These are phyloP conservation scores for Neonectria magnoliae DNA, from an alignment of 2,329 filamentous ascomycete species.

Conservation along the genomic window DNA sequence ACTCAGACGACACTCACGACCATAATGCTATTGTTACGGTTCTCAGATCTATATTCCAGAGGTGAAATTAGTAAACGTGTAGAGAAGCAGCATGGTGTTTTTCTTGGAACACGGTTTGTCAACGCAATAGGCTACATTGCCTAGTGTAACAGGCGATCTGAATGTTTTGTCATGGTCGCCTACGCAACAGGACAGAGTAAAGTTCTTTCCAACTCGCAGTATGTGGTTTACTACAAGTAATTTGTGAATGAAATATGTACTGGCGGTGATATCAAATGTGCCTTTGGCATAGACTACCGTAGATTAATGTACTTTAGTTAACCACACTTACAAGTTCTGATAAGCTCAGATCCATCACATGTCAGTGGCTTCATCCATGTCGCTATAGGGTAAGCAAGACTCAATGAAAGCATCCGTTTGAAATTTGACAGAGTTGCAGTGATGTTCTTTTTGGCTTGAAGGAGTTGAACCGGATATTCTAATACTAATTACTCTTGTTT, in stretches of 20 bases:
- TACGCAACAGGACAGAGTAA: too few species aligned
- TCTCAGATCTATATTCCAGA: background rate
- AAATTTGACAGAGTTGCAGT: background rate
- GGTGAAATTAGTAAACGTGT: background rate
- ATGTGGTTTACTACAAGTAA: background rate
- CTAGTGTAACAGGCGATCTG: background rate
- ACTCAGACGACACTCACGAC: background rate
- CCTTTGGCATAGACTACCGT: background rate
- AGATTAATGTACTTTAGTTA: background rate
- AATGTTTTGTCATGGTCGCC: too few species aligned
- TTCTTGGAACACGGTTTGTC: background rate
- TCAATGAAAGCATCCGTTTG: background rate
- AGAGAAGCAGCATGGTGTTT: background rate
- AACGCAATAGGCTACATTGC: background rate
- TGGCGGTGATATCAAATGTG: background rate
- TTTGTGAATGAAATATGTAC: background rate
- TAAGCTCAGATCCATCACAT: background rate
- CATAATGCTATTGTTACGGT: background rate
- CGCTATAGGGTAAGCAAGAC: background rate
- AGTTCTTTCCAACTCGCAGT: background rate
- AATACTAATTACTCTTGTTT: too few species aligned
- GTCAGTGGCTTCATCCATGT: background rate
- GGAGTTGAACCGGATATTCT: too few species aligned
- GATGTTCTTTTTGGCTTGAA: background rate
- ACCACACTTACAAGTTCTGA: background rate